A percentile compares a stretch with the other conserved stretches of the same genome.
phyloP scores from a whole-genome alignment of 305 asterid species.

The Fraxinus angustifolia region DNA sequence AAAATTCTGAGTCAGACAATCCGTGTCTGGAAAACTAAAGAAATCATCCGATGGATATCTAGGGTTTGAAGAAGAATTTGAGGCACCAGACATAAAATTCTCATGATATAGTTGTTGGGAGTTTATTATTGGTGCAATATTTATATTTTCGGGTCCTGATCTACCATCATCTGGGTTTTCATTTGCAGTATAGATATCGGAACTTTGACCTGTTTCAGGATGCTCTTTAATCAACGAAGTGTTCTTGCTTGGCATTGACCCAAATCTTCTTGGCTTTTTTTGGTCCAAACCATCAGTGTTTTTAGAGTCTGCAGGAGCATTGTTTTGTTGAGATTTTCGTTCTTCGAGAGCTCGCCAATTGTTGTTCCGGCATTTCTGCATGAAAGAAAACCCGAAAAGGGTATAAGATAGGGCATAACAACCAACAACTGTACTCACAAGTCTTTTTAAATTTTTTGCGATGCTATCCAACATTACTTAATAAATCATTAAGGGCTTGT shows the following conservation, averaged over 20 bases:
- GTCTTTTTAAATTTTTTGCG: not conserved
- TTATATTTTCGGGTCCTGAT: not conserved
- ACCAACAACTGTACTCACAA: not conserved
- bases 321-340: constrained; percentile 14
- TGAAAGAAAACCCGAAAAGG: not conserved
- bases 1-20: constrained; percentile 5
- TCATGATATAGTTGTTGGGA: constrained; percentile 13
- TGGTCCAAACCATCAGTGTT: not conserved
- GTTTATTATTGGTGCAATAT: not conserved
- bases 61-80: constrained; percentile 2
- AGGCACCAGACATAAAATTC: constrained; percentile 3
- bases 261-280: constrained; percentile 32
- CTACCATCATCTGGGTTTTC: not conserved
- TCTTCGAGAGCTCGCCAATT: constrained; percentile 28
- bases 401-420: not conserved
- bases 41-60: constrained; percentile 23
- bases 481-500: too few relatives aligned
- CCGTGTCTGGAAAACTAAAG: constrained; percentile 27
- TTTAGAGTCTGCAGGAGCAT: not conserved
- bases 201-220: not conserved
- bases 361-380: not conserved
- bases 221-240: not conserved
- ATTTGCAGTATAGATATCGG: not conserved
- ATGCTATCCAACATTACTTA: too few relatives aligned
- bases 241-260: constrained; percentile 31